Percentiles rank a stretch among this genome's conserved stretches.
phyloP scores from a whole-genome alignment of 208 protist genomes.

The Acanthamoeba healyi region DNA sequence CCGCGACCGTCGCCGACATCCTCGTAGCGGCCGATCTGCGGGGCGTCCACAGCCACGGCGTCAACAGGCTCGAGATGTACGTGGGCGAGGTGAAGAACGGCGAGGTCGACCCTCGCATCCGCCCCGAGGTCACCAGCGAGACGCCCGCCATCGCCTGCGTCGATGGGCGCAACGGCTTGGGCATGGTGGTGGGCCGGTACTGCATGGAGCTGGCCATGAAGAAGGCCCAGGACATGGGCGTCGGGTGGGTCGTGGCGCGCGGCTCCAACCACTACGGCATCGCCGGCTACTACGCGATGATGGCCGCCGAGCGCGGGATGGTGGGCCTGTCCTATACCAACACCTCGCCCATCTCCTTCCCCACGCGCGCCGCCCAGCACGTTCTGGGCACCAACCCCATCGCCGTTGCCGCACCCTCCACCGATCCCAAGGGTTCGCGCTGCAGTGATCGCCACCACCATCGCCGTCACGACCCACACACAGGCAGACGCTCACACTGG shows the following conservation, averaged over 20 bases:
- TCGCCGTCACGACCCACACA: not conserved
- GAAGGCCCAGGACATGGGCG: constrained; percentile 78
- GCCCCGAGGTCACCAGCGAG: constrained; percentile 80
- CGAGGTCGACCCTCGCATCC: constrained; percentile 67
- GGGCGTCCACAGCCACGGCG: constrained; percentile 85
- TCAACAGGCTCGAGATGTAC: constrained; percentile 83
- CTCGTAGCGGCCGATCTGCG: constrained; percentile 80
- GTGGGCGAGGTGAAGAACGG: constrained; percentile 74
- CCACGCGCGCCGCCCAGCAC: constrained; percentile 77
- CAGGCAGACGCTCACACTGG: not conserved
- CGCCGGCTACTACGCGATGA: constrained; percentile 82
- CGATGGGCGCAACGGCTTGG: constrained; percentile 86
- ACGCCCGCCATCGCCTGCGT: constrained; percentile 83
- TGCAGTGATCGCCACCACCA: not conserved
- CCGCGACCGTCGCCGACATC: constrained; percentile 74
- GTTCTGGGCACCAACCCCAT: constrained; percentile 86
- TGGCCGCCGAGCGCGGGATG: constrained; percentile 72
- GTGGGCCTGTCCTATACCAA: constrained; percentile 83
- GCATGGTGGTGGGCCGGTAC: constrained; percentile 74
- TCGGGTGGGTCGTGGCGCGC: constrained; percentile 81
- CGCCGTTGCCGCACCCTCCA: constrained; percentile 79
- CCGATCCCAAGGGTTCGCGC: constrained; percentile 76
- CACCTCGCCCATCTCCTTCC: constrained; percentile 79
- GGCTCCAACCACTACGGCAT: constrained; percentile 85
- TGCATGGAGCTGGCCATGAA: constrained; percentile 86